phyloP scores from a whole-genome alignment of 768 basidiomycete species.

The Agaricus subrufescens region DNA sequence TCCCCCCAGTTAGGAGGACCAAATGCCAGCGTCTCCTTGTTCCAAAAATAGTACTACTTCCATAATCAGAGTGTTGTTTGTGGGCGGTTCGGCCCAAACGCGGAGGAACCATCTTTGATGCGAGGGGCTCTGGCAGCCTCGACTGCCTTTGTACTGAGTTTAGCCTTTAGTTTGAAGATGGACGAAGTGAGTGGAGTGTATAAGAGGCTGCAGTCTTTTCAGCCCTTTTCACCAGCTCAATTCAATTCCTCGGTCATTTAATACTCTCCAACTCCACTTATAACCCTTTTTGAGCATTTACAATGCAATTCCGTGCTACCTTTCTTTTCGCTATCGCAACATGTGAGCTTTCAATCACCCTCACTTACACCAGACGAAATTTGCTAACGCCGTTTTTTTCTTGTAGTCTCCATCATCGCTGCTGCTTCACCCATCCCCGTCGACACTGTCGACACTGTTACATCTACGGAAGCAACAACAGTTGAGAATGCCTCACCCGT shows the following conservation, averaged over 20 bases:
- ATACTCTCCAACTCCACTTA: slow-evolving; percentile 1
- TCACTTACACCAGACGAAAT: not conserved
- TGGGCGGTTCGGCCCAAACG: not conserved
- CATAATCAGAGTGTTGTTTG: slow-evolving; percentile 2
- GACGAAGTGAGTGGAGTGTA: not conserved
- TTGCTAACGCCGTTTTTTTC: not conserved
- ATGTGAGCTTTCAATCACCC: not conserved
- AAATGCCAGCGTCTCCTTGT: not conserved
- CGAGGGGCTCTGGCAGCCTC: not conserved
- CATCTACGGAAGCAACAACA: not conserved
- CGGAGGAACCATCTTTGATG: not conserved
- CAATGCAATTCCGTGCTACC: slow-evolving; percentile 2
- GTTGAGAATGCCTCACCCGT: not conserved
- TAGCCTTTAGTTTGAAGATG: not conserved
- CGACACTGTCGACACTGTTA: not conserved
- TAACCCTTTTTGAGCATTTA: not conserved
- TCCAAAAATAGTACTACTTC: not conserved
- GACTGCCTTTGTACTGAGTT: not conserved
- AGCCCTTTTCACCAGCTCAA: not conserved
- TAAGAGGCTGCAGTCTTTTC: not conserved
- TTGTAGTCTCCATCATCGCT: not conserved
- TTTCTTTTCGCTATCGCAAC: not conserved
- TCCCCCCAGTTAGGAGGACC: not conserved
- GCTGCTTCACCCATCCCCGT: not conserved
- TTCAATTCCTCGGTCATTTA: not conserved